These are phyloP conservation scores for Zymoseptoria crescenta DNA, from an alignment of 2,329 filamentous ascomycete species.

Conservation along the genomic window DNA sequence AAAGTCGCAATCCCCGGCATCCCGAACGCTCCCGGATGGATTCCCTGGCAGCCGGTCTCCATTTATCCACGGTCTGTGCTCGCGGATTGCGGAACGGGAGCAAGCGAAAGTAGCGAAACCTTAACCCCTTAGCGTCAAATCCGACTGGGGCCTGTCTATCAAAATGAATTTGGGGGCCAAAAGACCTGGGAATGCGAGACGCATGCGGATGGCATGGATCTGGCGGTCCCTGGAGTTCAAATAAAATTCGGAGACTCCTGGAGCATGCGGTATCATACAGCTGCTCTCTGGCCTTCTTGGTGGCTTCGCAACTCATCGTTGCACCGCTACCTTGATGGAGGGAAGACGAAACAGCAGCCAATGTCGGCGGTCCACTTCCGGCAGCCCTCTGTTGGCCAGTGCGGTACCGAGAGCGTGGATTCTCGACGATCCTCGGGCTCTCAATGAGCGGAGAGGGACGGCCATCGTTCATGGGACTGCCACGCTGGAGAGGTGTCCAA, in stretches of 20 bases:
- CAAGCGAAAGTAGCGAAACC: not conserved
- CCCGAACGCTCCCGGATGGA: not conserved
- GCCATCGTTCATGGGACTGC: not conserved
- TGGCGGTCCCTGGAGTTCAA: not conserved
- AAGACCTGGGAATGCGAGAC: not conserved
- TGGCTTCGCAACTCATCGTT: not conserved
- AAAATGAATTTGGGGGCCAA: not conserved
- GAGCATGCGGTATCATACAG: not conserved
- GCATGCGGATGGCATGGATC: not conserved
- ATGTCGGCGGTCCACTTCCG: not conserved
- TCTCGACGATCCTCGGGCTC: not conserved
- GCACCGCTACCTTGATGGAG: not conserved
- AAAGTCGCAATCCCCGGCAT: not conserved
- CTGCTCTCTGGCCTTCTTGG: not conserved
- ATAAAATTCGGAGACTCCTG: not conserved
- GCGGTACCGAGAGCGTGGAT: not conserved
- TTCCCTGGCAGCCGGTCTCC: not conserved
- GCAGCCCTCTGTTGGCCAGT: not conserved
- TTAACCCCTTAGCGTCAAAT: not conserved
- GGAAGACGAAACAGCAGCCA: not conserved
- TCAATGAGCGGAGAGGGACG: not conserved
- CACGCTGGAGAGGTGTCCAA: not conserved
- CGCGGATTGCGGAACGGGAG: not conserved
- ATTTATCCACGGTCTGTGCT: not conserved
- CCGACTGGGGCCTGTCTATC: not conserved